These are phyloP conservation scores for Neolentinus lepideus DNA, from an alignment of 1,284 basidiomycete species.

Conservation along the genomic window DNA sequence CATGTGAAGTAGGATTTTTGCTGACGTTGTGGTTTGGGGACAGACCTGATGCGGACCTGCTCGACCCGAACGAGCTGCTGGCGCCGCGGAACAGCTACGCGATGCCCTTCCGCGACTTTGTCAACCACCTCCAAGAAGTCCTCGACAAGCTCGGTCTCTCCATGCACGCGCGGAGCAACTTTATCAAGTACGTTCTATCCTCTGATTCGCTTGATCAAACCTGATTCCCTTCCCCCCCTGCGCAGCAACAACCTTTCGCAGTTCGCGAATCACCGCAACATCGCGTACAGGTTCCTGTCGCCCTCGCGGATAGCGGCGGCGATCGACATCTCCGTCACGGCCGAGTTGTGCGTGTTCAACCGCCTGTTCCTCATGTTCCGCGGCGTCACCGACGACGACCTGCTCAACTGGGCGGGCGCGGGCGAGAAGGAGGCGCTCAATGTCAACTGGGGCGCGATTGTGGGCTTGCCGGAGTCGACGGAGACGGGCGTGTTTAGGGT, in stretches of 20 bases:
- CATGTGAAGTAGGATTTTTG: constrained; percentile 6
- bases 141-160: constrained; percentile 76
- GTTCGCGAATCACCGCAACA: constrained; percentile 70
- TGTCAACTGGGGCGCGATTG: constrained; percentile 69
- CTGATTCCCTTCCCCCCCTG: not conserved
- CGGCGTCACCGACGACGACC: constrained; percentile 72
- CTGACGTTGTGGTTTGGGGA: constrained; percentile 10
- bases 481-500: constrained; percentile 66
- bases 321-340: constrained; percentile 76
- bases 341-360: constrained; percentile 73
- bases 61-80: constrained; percentile 69
- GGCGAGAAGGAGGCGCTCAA: constrained; percentile 79
- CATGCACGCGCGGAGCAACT: constrained; percentile 66
- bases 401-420: constrained; percentile 61
- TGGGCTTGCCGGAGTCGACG: constrained; percentile 71
- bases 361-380: constrained; percentile 78
- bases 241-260: constrained; percentile 63
- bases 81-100: constrained; percentile 73
- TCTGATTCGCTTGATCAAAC: constrained; percentile 1
- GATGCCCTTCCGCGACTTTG: constrained; percentile 71
- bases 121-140: constrained; percentile 69
- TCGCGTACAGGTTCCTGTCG: constrained; percentile 78
- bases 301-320: constrained; percentile 71
- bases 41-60: constrained; percentile 66
- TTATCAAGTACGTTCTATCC: constrained; percentile 53